These are phyloP conservation scores for Tilletiaria anomala DNA, from an alignment of 1,284 basidiomycete species.

Conservation along the genomic window DNA sequence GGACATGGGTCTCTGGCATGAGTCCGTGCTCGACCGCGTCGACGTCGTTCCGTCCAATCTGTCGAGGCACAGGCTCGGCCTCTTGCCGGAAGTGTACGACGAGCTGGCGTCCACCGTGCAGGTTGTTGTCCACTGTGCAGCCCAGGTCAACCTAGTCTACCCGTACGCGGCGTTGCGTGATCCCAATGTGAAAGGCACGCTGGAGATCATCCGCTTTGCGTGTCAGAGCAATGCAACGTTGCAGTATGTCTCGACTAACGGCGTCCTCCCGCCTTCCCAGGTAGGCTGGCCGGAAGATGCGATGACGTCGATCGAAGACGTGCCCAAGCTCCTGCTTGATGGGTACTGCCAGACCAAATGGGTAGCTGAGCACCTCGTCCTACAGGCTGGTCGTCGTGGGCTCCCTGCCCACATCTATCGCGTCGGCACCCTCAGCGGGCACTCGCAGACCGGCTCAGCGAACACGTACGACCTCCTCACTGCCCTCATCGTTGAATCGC, in stretches of 20 bases:
- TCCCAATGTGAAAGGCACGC: constrained; percentile 38
- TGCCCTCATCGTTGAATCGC: constrained; percentile 35
- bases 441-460: constrained; percentile 30
- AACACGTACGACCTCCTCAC: constrained; percentile 36
- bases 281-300: constrained; percentile 30
- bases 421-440: constrained; percentile 37
- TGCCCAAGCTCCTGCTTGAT: constrained; percentile 23
- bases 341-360: constrained; percentile 41
- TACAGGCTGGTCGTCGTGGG: constrained; percentile 29
- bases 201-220: constrained; percentile 39
- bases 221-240: constrained; percentile 33
- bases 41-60: constrained; percentile 35
- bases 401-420: constrained; percentile 36
- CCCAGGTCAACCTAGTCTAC: constrained; percentile 38
- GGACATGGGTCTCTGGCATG: constrained; percentile 8
- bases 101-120: constrained; percentile 24
- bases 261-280: constrained; percentile 32
- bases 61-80: constrained; percentile 27
- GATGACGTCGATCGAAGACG: constrained; percentile 27
- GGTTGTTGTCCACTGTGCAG: constrained; percentile 36
- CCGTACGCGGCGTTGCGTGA: constrained; percentile 38
- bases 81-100: constrained; percentile 19
- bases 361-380: constrained; percentile 38
- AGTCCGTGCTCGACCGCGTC: constrained; percentile 18
- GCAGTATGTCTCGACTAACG: constrained; percentile 40